These are phyloP conservation scores for Phytophthora litchii DNA, from an alignment of 352 stramenopile species.

Conservation along the genomic window DNA sequence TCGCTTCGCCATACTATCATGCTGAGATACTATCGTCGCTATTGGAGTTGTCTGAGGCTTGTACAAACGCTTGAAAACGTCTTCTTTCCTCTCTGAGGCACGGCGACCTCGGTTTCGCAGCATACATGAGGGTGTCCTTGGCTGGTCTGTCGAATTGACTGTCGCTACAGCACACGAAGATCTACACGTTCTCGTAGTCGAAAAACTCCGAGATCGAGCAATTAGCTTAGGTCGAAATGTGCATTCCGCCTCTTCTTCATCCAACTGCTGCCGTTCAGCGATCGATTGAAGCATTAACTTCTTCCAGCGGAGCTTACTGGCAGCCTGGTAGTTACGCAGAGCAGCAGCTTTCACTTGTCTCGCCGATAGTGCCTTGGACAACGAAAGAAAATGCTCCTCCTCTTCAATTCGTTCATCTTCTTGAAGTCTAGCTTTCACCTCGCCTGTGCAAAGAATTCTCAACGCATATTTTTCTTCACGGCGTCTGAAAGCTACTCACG, in stretches of 20 bases:
- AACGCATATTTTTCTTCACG: conserved; percentile 7
- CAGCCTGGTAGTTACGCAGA: conserved; percentile 45
- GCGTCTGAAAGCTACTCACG: conserved; percentile 8
- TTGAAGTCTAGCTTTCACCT: conserved; percentile 23
- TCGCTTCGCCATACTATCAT: conserved; percentile 2
- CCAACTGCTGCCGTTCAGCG: conserved; percentile 30
- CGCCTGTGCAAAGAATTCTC: conserved; percentile 13
- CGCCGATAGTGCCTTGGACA: conserved; percentile 23
- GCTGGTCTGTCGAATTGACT: neutral
- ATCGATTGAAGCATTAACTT: conserved; percentile 34
- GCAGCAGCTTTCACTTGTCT: conserved; percentile 32
- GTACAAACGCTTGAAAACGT: conserved; percentile 40
- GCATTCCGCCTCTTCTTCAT: conserved; percentile 35
- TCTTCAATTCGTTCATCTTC: conserved; percentile 29
- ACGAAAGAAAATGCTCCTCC: conserved; percentile 28
- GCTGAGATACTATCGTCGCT: neutral
- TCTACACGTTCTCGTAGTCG: conserved; percentile 2
- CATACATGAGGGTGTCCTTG: neutral
- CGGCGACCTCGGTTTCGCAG: neutral
- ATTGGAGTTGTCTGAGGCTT: neutral
- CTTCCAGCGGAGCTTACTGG: conserved; percentile 41
- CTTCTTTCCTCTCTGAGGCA: neutral
- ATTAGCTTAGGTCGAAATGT: conserved; percentile 43
- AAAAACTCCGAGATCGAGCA: conserved; percentile 5
- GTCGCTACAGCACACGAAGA: conserved; percentile 5